A percentile compares a stretch with the other conserved stretches of the same genome.
Conservation (phyloP, 225 moss, liverwort and hornwort genomes). For the Polytrichum formosum region DNA sequence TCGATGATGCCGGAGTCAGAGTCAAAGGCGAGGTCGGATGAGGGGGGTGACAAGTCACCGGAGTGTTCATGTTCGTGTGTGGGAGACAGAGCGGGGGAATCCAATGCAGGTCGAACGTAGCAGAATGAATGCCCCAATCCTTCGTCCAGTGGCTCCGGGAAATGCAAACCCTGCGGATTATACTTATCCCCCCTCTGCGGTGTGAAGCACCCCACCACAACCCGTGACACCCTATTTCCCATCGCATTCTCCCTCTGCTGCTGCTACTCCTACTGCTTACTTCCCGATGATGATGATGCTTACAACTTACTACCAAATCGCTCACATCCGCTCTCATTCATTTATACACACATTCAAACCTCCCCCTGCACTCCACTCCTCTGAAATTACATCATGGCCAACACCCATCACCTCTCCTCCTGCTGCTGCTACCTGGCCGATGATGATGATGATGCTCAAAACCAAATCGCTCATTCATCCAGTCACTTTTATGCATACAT, state of each 20-base stretch:
- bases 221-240: constrained; percentile 85
- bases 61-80: constrained; percentile 39
- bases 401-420: no score
- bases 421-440: no score
- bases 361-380: no score
- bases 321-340: no score
- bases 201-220: constrained; percentile 75
- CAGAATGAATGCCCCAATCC: constrained; percentile 97
- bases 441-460: no score
- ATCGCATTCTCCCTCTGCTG: constrained; percentile 53
- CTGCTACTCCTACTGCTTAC: neutral
- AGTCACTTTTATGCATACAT: neutral
- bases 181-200: constrained; percentile 44
- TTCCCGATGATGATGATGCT: neutral
- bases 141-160: constrained; percentile 92
- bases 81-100: constrained; percentile 42
- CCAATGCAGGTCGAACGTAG: constrained; percentile 75
- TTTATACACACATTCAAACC: no score
- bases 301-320: no score
- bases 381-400: no score
- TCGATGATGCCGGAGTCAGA: constrained; percentile 3
- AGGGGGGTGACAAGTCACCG: constrained; percentile 44
- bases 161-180: constrained; percentile 57
- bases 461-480: no score
- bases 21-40: constrained; percentile 19